These are phyloP conservation scores for Dorcoceras hygrometricum DNA, from an alignment of 257 asterid genomes.

Conservation along the genomic window DNA sequence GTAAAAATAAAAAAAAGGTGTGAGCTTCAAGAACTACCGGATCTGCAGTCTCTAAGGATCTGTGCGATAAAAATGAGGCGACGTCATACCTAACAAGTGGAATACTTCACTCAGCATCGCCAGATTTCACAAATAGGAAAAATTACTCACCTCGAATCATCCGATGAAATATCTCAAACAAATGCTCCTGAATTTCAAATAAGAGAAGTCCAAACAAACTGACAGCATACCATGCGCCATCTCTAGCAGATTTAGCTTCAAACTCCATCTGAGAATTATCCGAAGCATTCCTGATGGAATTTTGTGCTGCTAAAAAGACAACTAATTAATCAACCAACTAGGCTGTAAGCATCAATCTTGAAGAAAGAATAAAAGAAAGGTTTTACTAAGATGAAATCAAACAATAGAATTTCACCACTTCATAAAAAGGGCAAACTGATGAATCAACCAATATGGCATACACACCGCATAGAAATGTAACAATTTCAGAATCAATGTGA, in stretches of 20 bases:
- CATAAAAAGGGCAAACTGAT: not conserved
- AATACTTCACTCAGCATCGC: conserved; percentile 12
- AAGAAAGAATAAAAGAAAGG: not conserved
- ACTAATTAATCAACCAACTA: conserved; percentile 9
- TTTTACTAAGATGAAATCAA: not conserved
- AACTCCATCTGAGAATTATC: conserved; percentile 56
- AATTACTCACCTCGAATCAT: conserved; percentile 5
- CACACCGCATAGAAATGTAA: not conserved
- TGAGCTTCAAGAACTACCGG: conserved; percentile 64
- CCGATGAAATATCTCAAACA: conserved; percentile 12
- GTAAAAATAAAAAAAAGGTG: conserved; percentile 21
- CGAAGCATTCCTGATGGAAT: conserved; percentile 36
- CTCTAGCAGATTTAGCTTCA: conserved; percentile 70
- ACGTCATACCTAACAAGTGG: conserved; percentile 72
- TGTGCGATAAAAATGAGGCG: conserved; percentile 60
- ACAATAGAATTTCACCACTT: not conserved
- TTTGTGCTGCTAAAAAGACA: conserved; percentile 34
- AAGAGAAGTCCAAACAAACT: conserved; percentile 27
- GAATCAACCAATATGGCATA: not conserved
- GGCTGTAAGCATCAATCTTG: not conserved
- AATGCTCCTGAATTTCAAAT: not conserved
- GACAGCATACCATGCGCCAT: conserved; percentile 66
- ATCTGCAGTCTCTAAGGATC: conserved; percentile 66
- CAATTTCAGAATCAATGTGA: no score
- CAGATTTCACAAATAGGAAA: conserved; percentile 5